phyloP scores from a whole-genome alignment of 768 basidiomycete genomes.

The Russula sp. region DNA sequence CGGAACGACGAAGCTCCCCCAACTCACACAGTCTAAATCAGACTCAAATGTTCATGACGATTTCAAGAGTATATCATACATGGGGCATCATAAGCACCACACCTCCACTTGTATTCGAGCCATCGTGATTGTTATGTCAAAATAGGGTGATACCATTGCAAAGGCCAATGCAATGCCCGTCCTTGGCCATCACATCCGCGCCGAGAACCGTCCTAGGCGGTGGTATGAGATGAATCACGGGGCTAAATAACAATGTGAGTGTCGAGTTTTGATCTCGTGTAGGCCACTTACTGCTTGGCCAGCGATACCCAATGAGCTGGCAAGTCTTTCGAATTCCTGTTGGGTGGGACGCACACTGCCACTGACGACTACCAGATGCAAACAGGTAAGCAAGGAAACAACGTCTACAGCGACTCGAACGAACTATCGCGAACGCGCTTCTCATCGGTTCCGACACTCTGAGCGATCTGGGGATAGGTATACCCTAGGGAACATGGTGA shows the following conservation, averaged over 20 bases:
- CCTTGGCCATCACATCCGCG: not conserved
- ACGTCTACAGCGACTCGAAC: not conserved
- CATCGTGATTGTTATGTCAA: not conserved
- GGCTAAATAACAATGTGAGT: conserved; percentile 30
- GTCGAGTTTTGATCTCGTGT: not conserved
- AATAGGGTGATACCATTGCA: not conserved
- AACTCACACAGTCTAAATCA: not conserved
- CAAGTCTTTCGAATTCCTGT: conserved; percentile 50
- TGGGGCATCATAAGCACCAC: not conserved
- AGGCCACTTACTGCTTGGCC: conserved; percentile 34
- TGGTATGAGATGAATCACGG: conserved; percentile 36
- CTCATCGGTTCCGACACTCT: conserved; percentile 42
- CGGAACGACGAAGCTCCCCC: not conserved
- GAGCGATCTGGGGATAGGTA: conserved; percentile 50
- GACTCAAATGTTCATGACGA: not conserved
- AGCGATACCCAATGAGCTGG: conserved; percentile 25
- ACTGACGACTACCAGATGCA: conserved; percentile 45
- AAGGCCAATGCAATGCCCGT: not conserved
- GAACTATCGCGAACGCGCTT: conserved; percentile 55
- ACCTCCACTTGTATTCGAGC: not conserved
- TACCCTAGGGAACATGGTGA: conserved; percentile 39
- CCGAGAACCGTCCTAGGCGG: conserved; percentile 14
- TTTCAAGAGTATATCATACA: not conserved
- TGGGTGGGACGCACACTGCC: conserved; percentile 44
- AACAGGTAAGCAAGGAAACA: not conserved